Base-by-base conservation (phyloP, 768 basidiomycete species). In the Glaciozyma antarctica region DNA sequence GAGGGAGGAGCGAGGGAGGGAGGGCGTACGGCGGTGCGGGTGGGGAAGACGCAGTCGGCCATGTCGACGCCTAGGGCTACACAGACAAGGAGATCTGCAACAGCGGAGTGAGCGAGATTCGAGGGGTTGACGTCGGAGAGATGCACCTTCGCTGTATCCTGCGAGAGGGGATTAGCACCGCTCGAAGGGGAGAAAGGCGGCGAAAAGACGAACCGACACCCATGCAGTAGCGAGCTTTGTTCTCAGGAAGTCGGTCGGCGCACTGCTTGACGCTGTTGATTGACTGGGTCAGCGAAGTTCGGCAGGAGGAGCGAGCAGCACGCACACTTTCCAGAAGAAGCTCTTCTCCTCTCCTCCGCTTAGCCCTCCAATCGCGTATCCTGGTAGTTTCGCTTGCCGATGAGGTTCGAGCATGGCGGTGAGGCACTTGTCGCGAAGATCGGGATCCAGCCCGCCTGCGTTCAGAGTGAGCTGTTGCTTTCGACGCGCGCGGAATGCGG, bases 41-140 rank as follows among this genome's bases (percentile, higher is more conserved):
- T 94, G 41, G 90, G 91, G 72, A 91, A 93, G 16, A 94, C 90
- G 68, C 90, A 94, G 75, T 94, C 90, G 0, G 90, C 90, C 89
- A 94, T 93, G 73, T 94, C 90, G 38, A 93, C 82, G 19, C 90
- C 90, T n/a, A 94, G 79, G 7, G 90, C 90, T 26, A 90, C 85
- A 72, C 91, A 92, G 19, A 93, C 90, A 48, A 94, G 78, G 19
- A 94, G 80, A 79, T 94, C 90, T 88, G 66, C 48, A 30, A 21
- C 34, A 6, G 58, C 24, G 54, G 5, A 22, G 7, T 17, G 32
- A 32, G 32, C 32, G 32, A 32, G 32, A 32, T 32, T 32, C 9
- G 32, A 32, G 32, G 32, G 32, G 5, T 32, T 4, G 32, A 32
- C 32, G 32, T 5, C 32, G 13, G n/a, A 34, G 12, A 21, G 24